These are phyloP conservation scores for Prunella vulgaris DNA, from an alignment of 257 asterid genomes.

Conservation along the genomic window DNA sequence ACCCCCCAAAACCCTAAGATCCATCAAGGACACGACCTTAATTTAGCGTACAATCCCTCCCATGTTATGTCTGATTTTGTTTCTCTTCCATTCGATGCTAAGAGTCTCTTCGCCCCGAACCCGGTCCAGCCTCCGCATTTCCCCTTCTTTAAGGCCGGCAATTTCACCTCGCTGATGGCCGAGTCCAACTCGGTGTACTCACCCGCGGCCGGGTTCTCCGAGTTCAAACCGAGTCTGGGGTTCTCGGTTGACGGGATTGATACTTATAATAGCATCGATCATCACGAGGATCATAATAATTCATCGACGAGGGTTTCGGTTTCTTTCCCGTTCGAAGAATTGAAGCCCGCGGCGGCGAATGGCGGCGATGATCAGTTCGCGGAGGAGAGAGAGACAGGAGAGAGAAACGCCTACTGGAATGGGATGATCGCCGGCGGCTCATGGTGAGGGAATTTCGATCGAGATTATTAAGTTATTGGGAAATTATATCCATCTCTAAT, in stretches of 20 bases:
- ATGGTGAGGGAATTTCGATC: constrained; percentile 27
- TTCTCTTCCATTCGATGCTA: constrained; percentile 7
- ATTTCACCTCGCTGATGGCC: constrained; percentile 21
- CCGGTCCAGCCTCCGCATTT: background rate
- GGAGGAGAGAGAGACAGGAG: constrained; percentile 43
- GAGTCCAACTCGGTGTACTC: constrained; percentile 31
- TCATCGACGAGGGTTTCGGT: constrained; percentile 29
- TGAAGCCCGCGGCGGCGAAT: constrained; percentile 36
- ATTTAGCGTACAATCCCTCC: constrained; percentile 33
- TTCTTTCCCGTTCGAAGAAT: constrained; percentile 54
- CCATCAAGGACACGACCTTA: constrained; percentile 36
- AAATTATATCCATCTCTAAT: background rate
- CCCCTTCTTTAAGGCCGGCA: constrained; percentile 31
- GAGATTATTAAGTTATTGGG: too few species aligned
- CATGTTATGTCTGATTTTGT: constrained; percentile 26
- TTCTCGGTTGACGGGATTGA: constrained; percentile 36
- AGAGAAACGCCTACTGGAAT: constrained; percentile 52
- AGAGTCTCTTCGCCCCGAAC: too few species aligned
- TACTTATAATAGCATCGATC: too few species aligned
- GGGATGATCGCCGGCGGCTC: constrained; percentile 54
- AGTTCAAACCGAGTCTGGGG: constrained; percentile 43
- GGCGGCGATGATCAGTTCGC: constrained; percentile 17
- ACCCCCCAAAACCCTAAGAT: constrained; percentile 46
- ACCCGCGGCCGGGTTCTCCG: constrained; percentile 32
- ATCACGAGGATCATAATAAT: too few species aligned